phyloP scores from a whole-genome alignment of 352 stramenopile genomes.

The Globisporangium abappressorium region DNA sequence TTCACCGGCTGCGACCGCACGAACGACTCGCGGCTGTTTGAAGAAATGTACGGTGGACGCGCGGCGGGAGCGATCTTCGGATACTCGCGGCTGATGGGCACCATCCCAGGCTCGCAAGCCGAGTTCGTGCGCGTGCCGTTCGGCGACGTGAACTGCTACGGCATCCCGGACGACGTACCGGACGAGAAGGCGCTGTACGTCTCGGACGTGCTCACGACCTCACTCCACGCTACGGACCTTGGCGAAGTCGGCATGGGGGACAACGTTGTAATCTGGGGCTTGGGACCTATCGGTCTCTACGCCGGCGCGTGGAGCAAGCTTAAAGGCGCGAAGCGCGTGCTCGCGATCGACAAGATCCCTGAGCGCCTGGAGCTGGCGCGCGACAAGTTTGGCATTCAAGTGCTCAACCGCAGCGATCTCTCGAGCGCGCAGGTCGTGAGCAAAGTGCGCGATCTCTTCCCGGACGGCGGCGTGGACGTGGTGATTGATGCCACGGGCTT shows the following conservation, averaged over 20 bases:
- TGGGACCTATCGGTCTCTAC: conserved; percentile 58
- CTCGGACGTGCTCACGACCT: conserved; percentile 38
- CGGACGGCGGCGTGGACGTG: conserved; percentile 42
- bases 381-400: conserved; percentile 54
- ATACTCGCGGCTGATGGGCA: conserved; percentile 45
- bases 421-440: conserved; percentile 43
- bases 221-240: conserved; percentile 58
- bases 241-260: conserved; percentile 50
- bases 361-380: conserved; percentile 54
- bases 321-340: conserved; percentile 52
- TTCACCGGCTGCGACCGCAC: conserved; percentile 68
- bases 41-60: conserved; percentile 56
- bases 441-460: conserved; percentile 49
- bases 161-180: conserved; percentile 43
- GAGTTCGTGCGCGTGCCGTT: conserved; percentile 77
- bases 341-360: conserved; percentile 46
- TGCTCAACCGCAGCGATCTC: conserved; percentile 50
- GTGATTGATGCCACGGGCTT: conserved; percentile 46
- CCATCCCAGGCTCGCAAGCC: conserved; percentile 61
- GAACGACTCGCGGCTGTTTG: conserved; percentile 65
- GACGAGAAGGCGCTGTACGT: conserved; percentile 66
- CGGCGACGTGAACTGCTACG: conserved; percentile 66
- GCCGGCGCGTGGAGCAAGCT: conserved; percentile 60
- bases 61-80: conserved; percentile 65
- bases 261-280: conserved; percentile 63